Evolutionary conservation across 139 green algal species (phyloP), one percentile per base, ranked within the genome.

Genomic region (Chlorokybus atmophyticus): DNA sequence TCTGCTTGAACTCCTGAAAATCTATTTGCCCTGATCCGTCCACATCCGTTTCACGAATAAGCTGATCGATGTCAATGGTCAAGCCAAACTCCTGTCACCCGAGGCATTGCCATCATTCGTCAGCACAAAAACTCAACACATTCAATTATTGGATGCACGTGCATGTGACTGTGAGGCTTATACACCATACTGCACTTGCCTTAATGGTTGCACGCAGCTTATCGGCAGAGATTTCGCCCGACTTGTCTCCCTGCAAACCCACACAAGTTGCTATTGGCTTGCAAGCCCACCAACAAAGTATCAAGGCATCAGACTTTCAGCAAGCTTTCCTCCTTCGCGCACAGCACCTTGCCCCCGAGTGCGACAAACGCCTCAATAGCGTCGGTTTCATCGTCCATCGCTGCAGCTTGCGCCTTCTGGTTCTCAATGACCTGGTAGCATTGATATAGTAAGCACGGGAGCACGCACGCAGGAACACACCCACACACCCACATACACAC

Each of bases 351-450:
- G 32, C 83, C 83, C 0, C 83, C 83, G 25, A 92, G 68, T 3
- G 83, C 81, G 14, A 88, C 73, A 60, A 90, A 92, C 0, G 83
- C 83, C 49, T 87, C 83, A 10, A 90, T 35, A 1, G 83, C 88
- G 48, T 87, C 83, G 23, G 62, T 59, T 40, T 92, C 79, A 38
- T 83, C 73, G 10, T n/a, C 53, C 53, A 57, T 57, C 24, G 8
- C 31, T 57, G 48, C 21, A 6, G 7, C 17, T 23, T 17, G 19
- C 30, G 6, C 51, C 50, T 92, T 90, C 70, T 88, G 82, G 50
- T 81, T 80, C 52, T 83, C 59, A 24, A 90, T 85, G 0, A 85
- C 73, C 30, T 35, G 49, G n/a, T n/a, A n/a, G n/a, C n/a, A n/a
- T n/a, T n/a, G n/a, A n/a, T n/a, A n/a, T n/a, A n/a, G n/a, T n/a